Evolutionary conservation across 116 monocot genomes (phyloP).

Genomic region (Phalaenopsis hybrid): DNA sequence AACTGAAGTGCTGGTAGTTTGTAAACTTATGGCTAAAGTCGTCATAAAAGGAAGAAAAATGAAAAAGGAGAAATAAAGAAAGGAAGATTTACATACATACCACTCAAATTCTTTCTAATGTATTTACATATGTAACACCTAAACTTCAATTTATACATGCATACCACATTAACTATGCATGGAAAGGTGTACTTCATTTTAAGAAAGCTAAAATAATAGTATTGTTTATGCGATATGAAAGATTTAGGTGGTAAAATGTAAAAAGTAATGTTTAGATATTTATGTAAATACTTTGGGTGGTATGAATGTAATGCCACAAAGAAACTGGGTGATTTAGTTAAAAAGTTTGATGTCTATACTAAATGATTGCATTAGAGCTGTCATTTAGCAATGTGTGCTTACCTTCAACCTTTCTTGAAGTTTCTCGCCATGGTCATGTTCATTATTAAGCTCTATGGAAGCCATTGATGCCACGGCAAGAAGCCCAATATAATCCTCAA

Average conservation of each 20-base stretch:
- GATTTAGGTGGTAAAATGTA: no score
- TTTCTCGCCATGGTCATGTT: conserved; percentile 46
- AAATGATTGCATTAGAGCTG: neutral
- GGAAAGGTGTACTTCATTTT: no score
- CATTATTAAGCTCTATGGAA: conserved; percentile 45
- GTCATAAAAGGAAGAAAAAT: neutral
- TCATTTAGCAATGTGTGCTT: neutral
- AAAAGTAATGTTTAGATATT: no score
- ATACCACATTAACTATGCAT: no score
- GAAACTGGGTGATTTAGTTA: neutral
- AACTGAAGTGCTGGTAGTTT: neutral
- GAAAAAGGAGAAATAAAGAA: neutral
- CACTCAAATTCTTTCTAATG: no score
- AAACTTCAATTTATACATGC: no score
- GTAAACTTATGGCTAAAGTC: neutral
- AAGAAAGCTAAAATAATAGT: no score
- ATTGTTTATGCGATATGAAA: no score
- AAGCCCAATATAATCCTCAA: conserved; percentile 79
- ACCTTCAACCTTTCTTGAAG: conserved; percentile 68
- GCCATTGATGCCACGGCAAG: conserved; percentile 68
- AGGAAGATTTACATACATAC: no score
- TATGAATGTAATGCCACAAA: no score
- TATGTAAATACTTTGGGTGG: no score
- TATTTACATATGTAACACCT: no score
- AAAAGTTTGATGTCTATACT: neutral